phyloP scores from a whole-genome alignment of 2,329 filamentous ascomycete species.

The Arthrobotrys musiformis region DNA sequence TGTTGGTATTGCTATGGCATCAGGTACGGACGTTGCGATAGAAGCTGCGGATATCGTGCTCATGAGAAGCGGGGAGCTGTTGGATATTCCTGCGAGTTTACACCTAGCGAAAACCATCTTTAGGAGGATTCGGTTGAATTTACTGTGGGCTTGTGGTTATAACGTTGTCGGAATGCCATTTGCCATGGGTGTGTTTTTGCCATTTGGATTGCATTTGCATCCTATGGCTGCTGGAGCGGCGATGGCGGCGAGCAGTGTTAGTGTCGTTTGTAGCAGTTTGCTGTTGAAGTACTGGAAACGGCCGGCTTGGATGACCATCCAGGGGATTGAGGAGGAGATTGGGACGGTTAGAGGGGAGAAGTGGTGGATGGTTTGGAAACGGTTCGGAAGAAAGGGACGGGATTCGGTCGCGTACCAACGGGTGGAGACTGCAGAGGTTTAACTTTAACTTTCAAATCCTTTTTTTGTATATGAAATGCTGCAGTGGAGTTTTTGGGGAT shows the following conservation, averaged over 20 bases:
- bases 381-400: conserved; percentile 14
- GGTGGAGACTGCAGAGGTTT: conserved; percentile 45
- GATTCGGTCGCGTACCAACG: conserved; percentile 33
- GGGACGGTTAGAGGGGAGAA: conserved; percentile 60
- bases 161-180: conserved; percentile 92
- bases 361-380: conserved; percentile 53
- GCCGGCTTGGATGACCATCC: conserved; percentile 85
- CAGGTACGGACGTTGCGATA: conserved; percentile 95
- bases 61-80: conserved; percentile 89
- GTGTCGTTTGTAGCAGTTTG: conserved; percentile 84
- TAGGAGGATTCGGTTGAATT: conserved; percentile 89
- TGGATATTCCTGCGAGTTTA: conserved; percentile 89
- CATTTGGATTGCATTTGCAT: conserved; percentile 85
- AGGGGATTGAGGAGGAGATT: conserved; percentile 71
- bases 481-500: too few species aligned
- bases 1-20: conserved; percentile 90
- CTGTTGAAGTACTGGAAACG: conserved; percentile 87
- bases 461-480: too few species aligned
- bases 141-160: conserved; percentile 92
- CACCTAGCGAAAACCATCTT: conserved; percentile 87
- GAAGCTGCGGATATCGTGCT: conserved; percentile 96
- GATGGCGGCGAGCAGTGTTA: conserved; percentile 91
- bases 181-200: conserved; percentile 95
- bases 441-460: too few species aligned
- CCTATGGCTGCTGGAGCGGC: conserved; percentile 94